phyloP scores from a whole-genome alignment of 345 rosid genomes.

The Salix viminalis region DNA sequence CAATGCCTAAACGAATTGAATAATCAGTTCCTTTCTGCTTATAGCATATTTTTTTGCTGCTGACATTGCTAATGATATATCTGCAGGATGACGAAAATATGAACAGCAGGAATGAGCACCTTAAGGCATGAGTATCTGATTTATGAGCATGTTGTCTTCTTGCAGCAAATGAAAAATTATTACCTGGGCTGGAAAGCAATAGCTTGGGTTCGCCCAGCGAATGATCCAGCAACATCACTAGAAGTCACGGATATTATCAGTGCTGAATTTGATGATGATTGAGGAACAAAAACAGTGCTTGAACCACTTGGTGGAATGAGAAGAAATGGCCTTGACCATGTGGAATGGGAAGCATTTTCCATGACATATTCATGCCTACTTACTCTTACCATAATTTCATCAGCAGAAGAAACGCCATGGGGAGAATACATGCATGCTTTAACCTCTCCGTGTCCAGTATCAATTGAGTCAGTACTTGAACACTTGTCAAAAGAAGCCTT shows the following conservation, averaged over 20 bases:
- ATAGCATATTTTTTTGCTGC: slow-evolving; percentile 70
- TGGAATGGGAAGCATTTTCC: slow-evolving; percentile 34
- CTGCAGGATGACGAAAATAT: slow-evolving; percentile 36
- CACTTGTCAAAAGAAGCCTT: slow-evolving; percentile 28
- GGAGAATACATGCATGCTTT: slow-evolving; percentile 77
- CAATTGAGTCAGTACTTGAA: slow-evolving; percentile 37
- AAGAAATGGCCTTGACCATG: slow-evolving; percentile 78
- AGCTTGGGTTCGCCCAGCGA: slow-evolving; percentile 73
- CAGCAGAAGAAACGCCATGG: slow-evolving; percentile 37
- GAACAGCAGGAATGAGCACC: neutral
- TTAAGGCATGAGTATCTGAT: neutral
- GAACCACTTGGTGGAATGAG: slow-evolving; percentile 84
- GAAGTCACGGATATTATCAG: slow-evolving; percentile 70
- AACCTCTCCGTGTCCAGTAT: slow-evolving; percentile 46
- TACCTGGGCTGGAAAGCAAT: slow-evolving; percentile 88
- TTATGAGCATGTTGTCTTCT: neutral
- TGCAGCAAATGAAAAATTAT: neutral
- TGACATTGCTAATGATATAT: slow-evolving; percentile 79
- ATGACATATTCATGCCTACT: slow-evolving; percentile 42
- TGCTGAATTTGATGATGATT: slow-evolving; percentile 57
- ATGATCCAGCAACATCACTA: slow-evolving; percentile 55
- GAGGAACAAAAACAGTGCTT: slow-evolving; percentile 66
- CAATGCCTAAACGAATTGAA: slow-evolving; percentile 55
- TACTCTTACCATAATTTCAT: slow-evolving; percentile 56
- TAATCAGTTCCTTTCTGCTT: slow-evolving; percentile 83